Conservation (phyloP, 2,329 filamentous ascomycete species). For the Beauveria scarabaeidicola region DNA sequence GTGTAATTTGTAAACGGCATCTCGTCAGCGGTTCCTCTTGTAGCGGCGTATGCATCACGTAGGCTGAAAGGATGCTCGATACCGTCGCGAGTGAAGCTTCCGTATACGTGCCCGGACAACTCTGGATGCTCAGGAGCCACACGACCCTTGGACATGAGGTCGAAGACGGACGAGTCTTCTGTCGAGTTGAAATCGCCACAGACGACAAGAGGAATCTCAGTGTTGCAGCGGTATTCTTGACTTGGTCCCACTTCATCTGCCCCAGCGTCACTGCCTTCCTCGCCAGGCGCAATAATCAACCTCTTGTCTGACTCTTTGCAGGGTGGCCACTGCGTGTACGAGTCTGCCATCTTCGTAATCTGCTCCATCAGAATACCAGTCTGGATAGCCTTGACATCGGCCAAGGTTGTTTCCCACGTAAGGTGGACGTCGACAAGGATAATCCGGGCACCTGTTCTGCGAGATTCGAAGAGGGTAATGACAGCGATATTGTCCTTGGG, state of each 20-base stretch:
- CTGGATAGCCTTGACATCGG: conserved; percentile 94
- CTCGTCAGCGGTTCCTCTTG: conserved; percentile 75
- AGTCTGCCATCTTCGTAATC: conserved; percentile 76
- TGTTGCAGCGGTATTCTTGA: conserved; percentile 75
- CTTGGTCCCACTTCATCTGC: conserved; percentile 49
- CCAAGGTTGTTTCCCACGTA: conserved; percentile 84
- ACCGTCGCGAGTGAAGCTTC: conserved; percentile 83
- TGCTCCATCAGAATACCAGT: conserved; percentile 93
- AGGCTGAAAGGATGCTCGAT: conserved; percentile 93
- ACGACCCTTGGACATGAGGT: conserved; percentile 73
- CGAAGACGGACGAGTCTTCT: conserved; percentile 79
- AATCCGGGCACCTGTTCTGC: conserved; percentile 77
- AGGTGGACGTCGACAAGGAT: conserved; percentile 93
- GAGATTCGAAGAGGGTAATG: conserved; percentile 86
- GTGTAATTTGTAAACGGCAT: conserved; percentile 95
- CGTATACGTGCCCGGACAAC: conserved; percentile 73
- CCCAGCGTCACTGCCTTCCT: conserved; percentile 32
- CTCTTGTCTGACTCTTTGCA: conserved; percentile 65
- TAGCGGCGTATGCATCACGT: conserved; percentile 78
- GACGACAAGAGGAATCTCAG: conserved; percentile 82
- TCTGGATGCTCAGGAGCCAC: conserved; percentile 74
- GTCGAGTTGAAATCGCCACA: conserved; percentile 97
- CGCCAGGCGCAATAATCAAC: conserved; percentile 36
- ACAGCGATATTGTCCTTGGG: conserved; percentile 95
- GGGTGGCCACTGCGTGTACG: conserved; percentile 70